A percentile compares a stretch with the other conserved stretches of the same genome.
phyloP scores from a whole-genome alignment of 2,329 filamentous ascomycete genomes.

The Alternaria triticina region DNA sequence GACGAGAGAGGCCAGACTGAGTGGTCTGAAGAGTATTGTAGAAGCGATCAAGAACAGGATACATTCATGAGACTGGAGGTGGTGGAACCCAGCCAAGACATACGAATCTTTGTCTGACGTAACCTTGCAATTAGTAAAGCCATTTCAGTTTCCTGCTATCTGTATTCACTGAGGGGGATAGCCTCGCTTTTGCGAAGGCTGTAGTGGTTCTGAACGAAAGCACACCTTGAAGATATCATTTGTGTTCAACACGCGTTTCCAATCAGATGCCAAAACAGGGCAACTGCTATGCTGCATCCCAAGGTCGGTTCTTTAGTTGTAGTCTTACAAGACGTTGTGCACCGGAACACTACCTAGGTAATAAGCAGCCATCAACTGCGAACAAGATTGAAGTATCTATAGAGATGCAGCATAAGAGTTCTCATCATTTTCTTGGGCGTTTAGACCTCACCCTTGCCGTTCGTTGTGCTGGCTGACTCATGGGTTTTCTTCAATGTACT shows the following conservation, averaged over 20 bases:
- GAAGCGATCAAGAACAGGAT: constrained; percentile 42
- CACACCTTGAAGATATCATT: neutral
- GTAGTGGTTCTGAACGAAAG: neutral
- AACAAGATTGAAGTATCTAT: neutral
- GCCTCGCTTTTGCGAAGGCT: neutral
- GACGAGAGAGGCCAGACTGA: constrained; percentile 53
- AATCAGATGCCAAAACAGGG: neutral
- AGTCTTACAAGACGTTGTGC: neutral
- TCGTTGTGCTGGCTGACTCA: neutral
- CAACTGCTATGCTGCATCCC: neutral
- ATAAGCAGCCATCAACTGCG: neutral
- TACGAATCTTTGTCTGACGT: neutral
- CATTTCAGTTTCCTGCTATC: neutral
- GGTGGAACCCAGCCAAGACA: neutral
- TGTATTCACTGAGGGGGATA: neutral
- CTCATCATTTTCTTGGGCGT: neutral
- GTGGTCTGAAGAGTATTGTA: constrained; percentile 56
- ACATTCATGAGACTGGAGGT: constrained; percentile 13
- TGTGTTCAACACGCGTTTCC: neutral
- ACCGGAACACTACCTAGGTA: neutral
- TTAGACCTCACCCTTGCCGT: neutral
- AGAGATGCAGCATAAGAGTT: neutral
- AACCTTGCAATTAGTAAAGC: neutral
- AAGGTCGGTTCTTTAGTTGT: neutral
- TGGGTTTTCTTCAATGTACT: neutral